Conservation (phyloP, 2,329 filamentous ascomycete genomes). For the Microsporum ferrugineum region DNA sequence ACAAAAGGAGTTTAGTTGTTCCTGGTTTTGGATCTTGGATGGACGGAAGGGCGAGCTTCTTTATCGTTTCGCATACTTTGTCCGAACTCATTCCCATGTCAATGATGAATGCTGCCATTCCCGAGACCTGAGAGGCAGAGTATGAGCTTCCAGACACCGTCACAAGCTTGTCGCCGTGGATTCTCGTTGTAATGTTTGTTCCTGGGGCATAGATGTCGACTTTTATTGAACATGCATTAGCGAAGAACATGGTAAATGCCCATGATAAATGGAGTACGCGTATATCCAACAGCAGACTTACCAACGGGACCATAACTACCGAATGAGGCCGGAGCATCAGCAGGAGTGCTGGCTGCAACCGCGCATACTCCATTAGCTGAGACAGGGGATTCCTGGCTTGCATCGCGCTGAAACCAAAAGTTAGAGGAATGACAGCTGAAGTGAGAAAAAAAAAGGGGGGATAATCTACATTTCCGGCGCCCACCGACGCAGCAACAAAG, state of each 20-base stretch:
- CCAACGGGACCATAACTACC: conserved; percentile 34
- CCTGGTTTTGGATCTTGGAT: conserved; percentile 15
- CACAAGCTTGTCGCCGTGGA: conserved; percentile 33
- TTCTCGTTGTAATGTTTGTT: conserved; percentile 40
- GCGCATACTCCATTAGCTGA: conserved; percentile 30
- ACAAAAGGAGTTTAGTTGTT: conserved; percentile 22
- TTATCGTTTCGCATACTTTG: conserved; percentile 40
- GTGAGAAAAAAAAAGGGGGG: not conserved
- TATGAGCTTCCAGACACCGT: conserved; percentile 28
- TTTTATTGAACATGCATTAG: not conserved
- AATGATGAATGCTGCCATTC: conserved; percentile 43
- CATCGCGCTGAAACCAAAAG: conserved; percentile 18
- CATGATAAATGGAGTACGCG: no score
- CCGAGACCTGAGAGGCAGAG: conserved; percentile 38
- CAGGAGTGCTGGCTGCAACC: conserved; percentile 28
- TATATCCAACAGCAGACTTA: conserved; percentile 1
- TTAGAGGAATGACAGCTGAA: not conserved
- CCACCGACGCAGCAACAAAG: conserved; percentile 31
- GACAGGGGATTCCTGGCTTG: conserved; percentile 28
- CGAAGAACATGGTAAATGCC: no score
- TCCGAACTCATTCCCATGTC: conserved; percentile 37
- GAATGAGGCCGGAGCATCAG: conserved; percentile 28
- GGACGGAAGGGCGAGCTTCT: conserved; percentile 37
- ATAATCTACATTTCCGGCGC: conserved; percentile 24
- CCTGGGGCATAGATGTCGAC: conserved; percentile 50